A percentile compares a stretch with the other conserved stretches of the same genome.
Conservation (phyloP, 345 rosid species). For the Populus pruinosa region DNA sequence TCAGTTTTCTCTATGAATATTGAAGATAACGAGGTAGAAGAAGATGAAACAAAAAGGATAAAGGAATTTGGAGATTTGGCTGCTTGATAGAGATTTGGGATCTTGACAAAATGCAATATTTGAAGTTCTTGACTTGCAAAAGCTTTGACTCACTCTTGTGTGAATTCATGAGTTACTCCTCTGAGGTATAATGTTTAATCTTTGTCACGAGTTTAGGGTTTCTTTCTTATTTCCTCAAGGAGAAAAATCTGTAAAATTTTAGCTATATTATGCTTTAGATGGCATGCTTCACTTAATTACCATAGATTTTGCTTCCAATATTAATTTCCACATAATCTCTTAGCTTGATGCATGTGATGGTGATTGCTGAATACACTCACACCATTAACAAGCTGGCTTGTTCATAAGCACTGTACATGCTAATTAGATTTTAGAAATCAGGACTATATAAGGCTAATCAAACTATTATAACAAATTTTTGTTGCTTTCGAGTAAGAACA, state of each 20-base stretch:
- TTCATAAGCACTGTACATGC: not conserved
- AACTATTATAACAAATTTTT: not conserved
- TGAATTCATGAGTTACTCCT: not conserved
- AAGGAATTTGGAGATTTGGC: not conserved
- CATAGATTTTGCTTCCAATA: not conserved
- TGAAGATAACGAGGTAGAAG: no score
- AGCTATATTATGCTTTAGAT: not conserved
- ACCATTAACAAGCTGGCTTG: not conserved
- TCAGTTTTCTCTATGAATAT: no score
- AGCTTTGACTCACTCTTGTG: not conserved
- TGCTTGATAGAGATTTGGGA: conserved; percentile 6
- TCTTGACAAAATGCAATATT: not conserved
- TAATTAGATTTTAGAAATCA: not conserved
- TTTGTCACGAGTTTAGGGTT: not conserved
- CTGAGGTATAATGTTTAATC: conserved; percentile 9
- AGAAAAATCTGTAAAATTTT: conserved; percentile 1
- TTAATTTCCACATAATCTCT: not conserved
- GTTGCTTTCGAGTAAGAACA: not conserved
- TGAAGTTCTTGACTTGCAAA: not conserved
- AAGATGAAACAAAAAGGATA: not conserved
- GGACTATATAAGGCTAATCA: not conserved
- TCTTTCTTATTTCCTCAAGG: conserved; percentile 6
- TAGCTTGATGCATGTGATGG: not conserved
- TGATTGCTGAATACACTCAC: no score
- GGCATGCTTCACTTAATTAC: not conserved